Evolutionary conservation across 495 filamentous ascomycete genomes (phyloP).

Genomic region (Xylaria intraflava): DNA sequence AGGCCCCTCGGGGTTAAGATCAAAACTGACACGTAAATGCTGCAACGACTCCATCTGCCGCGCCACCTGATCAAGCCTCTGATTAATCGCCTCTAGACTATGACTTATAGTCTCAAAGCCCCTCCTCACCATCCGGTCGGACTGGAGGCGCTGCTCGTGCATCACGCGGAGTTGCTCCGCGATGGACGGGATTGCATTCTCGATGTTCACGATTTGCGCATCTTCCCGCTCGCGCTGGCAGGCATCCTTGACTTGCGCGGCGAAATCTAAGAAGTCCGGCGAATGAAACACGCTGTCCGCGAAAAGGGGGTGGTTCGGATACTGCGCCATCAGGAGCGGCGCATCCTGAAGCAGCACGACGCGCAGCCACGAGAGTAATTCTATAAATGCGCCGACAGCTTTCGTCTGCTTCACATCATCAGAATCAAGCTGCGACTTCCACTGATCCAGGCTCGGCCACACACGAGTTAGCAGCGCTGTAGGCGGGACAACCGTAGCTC

Average conservation of each 20-base stretch:
- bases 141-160: no score
- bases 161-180: neutral
- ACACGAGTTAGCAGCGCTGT: neutral
- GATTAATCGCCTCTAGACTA: no score
- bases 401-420: neutral
- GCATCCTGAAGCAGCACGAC: neutral
- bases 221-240: neutral
- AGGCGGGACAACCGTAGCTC: neutral
- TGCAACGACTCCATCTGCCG: no score
- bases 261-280: neutral
- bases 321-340: neutral
- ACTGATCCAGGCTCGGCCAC: neutral
- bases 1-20: no score
- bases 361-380: neutral
- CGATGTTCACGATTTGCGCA: neutral
- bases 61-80: no score
- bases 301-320: neutral
- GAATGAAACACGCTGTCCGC: neutral
- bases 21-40: no score
- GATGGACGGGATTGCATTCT: neutral
- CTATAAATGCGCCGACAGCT: neutral
- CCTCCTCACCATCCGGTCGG: no score
- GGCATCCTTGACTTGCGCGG: neutral
- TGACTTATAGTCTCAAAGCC: no score
- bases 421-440: neutral